Base-by-base conservation (phyloP, 202 grass and related monocot species). In the Carex arenaria region DNA sequence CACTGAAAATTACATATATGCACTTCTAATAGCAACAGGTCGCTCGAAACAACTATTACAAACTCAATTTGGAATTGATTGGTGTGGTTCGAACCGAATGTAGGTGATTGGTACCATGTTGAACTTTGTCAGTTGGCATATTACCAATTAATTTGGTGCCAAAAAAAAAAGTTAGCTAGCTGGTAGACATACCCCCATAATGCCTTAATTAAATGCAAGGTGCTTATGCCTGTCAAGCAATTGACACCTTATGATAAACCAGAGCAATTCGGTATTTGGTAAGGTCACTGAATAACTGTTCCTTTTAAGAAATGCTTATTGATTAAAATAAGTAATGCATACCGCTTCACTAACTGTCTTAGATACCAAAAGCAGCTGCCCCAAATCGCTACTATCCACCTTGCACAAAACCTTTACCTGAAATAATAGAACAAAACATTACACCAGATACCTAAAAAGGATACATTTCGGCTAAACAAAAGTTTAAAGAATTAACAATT, bases 311-410 rank as follows among this genome's bases (percentile, higher is more conserved):
- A 78, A 60, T 40, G 3, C 38, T 26, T 8, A 78, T 60, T 20
- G 30, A n/a, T 78, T 13, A 80, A 14, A 7, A 32, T 10, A 72
- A 69, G 10, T 10, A 38, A 45, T 74, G 59, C 91, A 11, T 91
- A 99, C 97, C 8, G 91, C 97, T 89, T 85, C 71, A 74, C 77
- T 88, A 60, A 99, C 83, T 75, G 87, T 87, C 60, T 99, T 99
- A 0, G 97, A 99, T 18, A 96, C 97, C 0, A 96, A 64, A 20
- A 99, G 60, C 1, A 99, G 93, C 81, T 92, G 91, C 81, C 45
- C 93, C 79, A 99, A 43, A 64, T 99, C 97, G 80, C 87, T 84
- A 40, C 93, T 81, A 67, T 94, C 85, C 61, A 94, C 97, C 86
- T 89, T 94, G 54, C 87, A 94, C 53, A 99, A 3, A 75, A 90